Evolutionary conservation across 192 early-diverging fungal species (phyloP).

Genomic region (Entomortierella beljakovae): DNA sequence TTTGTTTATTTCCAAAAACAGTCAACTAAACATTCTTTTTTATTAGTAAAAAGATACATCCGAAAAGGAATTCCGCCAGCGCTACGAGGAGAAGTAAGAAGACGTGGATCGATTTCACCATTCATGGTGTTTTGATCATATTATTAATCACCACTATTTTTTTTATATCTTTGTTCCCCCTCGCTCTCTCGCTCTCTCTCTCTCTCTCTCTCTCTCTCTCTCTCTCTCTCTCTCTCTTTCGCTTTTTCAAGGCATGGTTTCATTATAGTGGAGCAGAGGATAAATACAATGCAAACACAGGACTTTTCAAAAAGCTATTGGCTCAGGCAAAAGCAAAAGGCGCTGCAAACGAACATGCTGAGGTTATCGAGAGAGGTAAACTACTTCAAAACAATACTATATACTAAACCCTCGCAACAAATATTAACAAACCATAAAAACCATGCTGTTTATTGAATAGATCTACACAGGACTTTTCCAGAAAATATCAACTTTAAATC

Average conservation of each 20-base stretch:
- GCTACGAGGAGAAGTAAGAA: slow-evolving; percentile 66
- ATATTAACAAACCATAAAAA: not conserved
- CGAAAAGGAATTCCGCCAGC: slow-evolving; percentile 83
- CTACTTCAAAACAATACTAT: not conserved
- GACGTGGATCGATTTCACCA: not conserved
- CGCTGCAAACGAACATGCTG: slow-evolving; percentile 72
- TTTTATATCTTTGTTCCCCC: too few relatives aligned
- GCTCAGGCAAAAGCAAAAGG: slow-evolving; percentile 55
- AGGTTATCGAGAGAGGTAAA: slow-evolving; percentile 75
- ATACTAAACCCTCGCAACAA: not conserved
- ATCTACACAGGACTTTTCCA: slow-evolving; percentile 82
- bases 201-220: too few relatives aligned
- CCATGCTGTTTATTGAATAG: slow-evolving; percentile 37
- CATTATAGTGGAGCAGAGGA: slow-evolving; percentile 78
- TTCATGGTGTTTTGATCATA: too few relatives aligned
- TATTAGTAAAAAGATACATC: slow-evolving; percentile 77
- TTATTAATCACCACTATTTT: too few relatives aligned
- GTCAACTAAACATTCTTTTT: not conserved
- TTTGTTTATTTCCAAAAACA: too few relatives aligned
- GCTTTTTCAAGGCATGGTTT: slow-evolving; percentile 66
- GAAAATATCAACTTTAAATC: slow-evolving; percentile 79
- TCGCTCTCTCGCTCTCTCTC: too few relatives aligned
- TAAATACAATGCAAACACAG: slow-evolving; percentile 64
- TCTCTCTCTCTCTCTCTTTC: not conserved
- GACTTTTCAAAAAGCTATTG: slow-evolving; percentile 66